Evolutionary conservation across 768 basidiomycete species (phyloP), one percentile per base, ranked within the genome.

Genomic region (Auricularia heimuer): DNA sequence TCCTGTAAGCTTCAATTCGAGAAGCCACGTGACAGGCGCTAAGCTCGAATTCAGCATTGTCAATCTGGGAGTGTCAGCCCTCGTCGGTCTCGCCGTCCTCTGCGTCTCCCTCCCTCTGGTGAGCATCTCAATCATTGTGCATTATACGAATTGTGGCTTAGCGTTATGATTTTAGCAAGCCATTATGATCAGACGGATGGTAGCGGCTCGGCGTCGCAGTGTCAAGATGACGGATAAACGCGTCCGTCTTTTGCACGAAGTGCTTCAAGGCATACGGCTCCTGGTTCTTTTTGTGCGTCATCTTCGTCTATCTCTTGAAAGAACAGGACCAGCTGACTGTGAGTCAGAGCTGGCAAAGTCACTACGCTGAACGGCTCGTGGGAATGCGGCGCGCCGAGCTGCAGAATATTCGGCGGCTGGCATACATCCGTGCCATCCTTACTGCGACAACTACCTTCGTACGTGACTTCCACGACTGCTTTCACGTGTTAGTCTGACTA

Each of bases 151-250:
- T 29, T 29, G 29, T 29, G 6, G 6, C 3, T 14, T 14, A 12
- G 3, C 29, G 0, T 14, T 33, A 8, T 29, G 24, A 29, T 34
- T 51, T 14, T 18, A 60, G 2, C 86, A 89, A 70, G 70, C 81
- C 35, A 42, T 82, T 24, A 76, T 87, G 34, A 82, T 84, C 34
- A 69, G 73, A 51, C 75, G 81, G 54, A 82, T 88, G 77, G 82
- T 85, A 69, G 70, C 67, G 10, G 82, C 84, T 66, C 78, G 82
- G 37, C 75, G 77, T 64, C 83, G 83, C 68, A 83, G 82, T 35
- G 82, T 89, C 62, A 80, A 82, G 68, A 79, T 88, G 65, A 88
- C 88, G 3, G 89, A 91, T 68, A 77, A 78, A 61, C 81, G 89
- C 12, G 84, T 90, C 11, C 76, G 87, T 14, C 77, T 89, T 36